Conservation (phyloP, 371 early-diverging fungal species). For the Rhizopus microsporus region DNA sequence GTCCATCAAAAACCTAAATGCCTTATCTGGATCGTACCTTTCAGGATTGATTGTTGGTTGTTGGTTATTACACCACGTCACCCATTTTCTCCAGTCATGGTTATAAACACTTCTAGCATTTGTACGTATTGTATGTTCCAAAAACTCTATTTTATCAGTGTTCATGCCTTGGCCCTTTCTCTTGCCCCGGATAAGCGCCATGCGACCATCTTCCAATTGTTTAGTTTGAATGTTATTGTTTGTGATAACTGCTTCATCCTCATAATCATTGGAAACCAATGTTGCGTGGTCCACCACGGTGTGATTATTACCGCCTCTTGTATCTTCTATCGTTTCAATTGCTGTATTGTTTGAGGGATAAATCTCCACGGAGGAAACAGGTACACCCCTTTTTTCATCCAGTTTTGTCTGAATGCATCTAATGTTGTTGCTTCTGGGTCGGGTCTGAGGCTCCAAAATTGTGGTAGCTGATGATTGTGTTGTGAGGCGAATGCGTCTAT, state of each 20-base stretch:
- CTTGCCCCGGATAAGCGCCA: conserved; percentile 5
- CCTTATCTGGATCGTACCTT: too few relatives aligned
- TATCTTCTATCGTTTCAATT: conserved; percentile 17
- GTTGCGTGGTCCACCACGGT: conserved; percentile 29
- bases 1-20: too few relatives aligned
- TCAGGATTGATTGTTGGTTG: neutral
- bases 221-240: neutral
- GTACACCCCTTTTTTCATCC: conserved; percentile 19
- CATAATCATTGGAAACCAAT: conserved; percentile 15
- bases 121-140: neutral
- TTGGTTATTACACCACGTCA: neutral
- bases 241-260: neutral
- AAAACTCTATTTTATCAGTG: neutral
- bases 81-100: neutral
- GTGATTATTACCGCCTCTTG: conserved; percentile 19
- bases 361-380: conserved; percentile 30
- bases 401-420: conserved; percentile 33
- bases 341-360: conserved; percentile 22
- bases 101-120: neutral
- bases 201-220: conserved; percentile 3
- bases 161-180: neutral
- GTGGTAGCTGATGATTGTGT: conserved; percentile 14
- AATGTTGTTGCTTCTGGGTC: conserved; percentile 25
- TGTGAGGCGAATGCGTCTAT: conserved; percentile 38
- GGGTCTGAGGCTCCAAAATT: conserved; percentile 21